Base-by-base conservation (phyloP, 305 asterid species). In the Euphrasia arctica region DNA sequence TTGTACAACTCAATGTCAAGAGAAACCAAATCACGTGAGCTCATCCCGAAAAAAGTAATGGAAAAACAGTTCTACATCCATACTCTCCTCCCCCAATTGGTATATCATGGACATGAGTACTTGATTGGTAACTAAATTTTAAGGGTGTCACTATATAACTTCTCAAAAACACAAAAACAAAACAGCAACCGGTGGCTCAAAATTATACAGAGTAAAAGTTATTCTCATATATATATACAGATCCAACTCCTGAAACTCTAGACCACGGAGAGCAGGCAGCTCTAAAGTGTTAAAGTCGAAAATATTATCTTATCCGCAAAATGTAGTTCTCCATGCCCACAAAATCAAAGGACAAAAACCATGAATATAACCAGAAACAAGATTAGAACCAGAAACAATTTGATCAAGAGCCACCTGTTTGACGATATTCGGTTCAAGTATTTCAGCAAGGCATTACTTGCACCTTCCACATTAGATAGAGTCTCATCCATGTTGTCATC, bases 401-500 rank as follows among this genome's bases (percentile, higher is more conserved):
- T 90, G 70, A 90, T 74, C 94, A 90, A 60, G 65, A 90, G 82
- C 93, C 82, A 85, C 79, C 94, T 69, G 79, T 90, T 90, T 62
- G 97, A 82, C 48, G 94, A 85, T 62, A 90, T 70, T 70, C 74
- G 77, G 65, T 80, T 83, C 58, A 87, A 77, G 79, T 89, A 79
- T 72, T 81, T 85, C 69, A 87, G 73, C 72, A 89, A 69, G 36
- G 88, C 85, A 66, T 76, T 76, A 65, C 81, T 84, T 51, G 91
- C 95, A 41, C 95, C 91, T 69, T 89, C 95, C 29, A 89, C 93
- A 68, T 83, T 83, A 66, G 91, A 63, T 52, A 87, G 76, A 10
- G 97, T 75, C 68, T 87, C 91, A 3, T 85, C 95, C 77, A 89
- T 85, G 85, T 85, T 76, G 69, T 89, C 97, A 34, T 89, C 97